phyloP scores from a whole-genome alignment of 768 basidiomycete species.

The Punctularia strigosozonata region DNA sequence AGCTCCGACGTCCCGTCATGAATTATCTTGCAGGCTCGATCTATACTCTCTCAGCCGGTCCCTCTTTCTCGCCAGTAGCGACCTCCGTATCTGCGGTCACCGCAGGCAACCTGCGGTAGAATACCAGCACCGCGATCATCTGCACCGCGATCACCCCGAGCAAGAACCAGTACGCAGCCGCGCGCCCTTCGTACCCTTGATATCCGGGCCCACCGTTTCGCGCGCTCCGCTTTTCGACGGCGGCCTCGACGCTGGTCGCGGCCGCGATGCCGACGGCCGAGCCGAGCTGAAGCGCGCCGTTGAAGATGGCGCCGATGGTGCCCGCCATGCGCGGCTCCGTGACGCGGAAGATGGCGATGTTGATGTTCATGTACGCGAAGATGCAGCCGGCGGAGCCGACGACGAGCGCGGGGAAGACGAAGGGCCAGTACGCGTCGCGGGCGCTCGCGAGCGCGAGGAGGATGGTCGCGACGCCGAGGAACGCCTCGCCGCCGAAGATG shows the following conservation, averaged over 20 bases:
- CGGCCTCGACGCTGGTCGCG: conserved; percentile 29
- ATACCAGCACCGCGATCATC: conserved; percentile 14
- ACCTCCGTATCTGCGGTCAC: too few relatives aligned
- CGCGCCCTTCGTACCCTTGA: conserved; percentile 6
- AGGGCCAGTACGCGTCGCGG: conserved; percentile 23
- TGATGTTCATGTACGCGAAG: conserved; percentile 26
- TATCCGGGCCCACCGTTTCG: conserved; percentile 2
- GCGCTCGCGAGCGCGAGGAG: not conserved
- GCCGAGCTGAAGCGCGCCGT: conserved; percentile 31
- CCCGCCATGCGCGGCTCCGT: conserved; percentile 30
- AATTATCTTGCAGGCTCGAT: too few relatives aligned
- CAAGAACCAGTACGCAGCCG: conserved; percentile 25
- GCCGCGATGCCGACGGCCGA: conserved; percentile 31
- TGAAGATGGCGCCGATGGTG: conserved; percentile 39
- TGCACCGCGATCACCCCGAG: conserved; percentile 19
- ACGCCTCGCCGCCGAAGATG: not conserved
- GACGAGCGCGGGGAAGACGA: conserved; percentile 30
- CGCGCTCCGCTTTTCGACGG: conserved; percentile 19
- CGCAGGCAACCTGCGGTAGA: conserved; percentile 15
- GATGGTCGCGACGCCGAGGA: not conserved
- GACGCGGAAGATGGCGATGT: conserved; percentile 30
- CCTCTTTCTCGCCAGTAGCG: too few relatives aligned
- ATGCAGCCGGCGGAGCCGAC: conserved; percentile 29
- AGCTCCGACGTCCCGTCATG: too few relatives aligned
- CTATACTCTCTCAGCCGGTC: too few relatives aligned